Conservation (phyloP, 345 rosid genomes). For the Nasturtium officinale region DNA sequence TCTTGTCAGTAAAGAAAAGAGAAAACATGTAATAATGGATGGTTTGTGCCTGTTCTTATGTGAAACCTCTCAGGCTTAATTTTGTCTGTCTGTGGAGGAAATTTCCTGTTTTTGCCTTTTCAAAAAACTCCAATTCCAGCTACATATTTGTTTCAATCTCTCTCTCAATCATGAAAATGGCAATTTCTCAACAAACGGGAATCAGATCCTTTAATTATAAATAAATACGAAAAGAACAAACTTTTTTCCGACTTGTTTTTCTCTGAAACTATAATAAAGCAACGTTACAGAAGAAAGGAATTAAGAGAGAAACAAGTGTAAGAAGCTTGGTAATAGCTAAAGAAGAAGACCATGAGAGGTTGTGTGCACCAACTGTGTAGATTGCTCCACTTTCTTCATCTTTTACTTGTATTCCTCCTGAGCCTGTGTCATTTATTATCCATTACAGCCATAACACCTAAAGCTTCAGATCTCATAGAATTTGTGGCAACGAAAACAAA, state of each 20-base stretch:
- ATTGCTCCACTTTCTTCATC: conserved; percentile 56
- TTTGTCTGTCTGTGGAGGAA: conserved; percentile 38
- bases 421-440: conserved; percentile 50
- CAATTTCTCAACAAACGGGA: background rate
- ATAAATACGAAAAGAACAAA: background rate
- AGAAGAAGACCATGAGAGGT: conserved; percentile 52
- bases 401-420: conserved; percentile 69
- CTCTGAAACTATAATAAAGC: conserved; percentile 41
- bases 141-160: conserved; percentile 28
- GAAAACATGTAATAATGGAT: conserved; percentile 40
- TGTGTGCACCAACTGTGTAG: conserved; percentile 62
- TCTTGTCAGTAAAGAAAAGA: conserved; percentile 38
- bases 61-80: conserved; percentile 33
- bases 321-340: conserved; percentile 39
- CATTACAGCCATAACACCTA: conserved; percentile 9
- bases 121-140: conserved; percentile 23
- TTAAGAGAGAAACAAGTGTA: conserved; percentile 46
- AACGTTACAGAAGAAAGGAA: conserved; percentile 47
- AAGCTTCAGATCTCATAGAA: background rate
- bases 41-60: conserved; percentile 30
- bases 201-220: background rate
- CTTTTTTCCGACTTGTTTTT: background rate
- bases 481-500: background rate
- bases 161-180: background rate
- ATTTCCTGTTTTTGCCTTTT: conserved; percentile 28